Conservation (phyloP, 169 alveolate genomes). For the Cardiosporidium cionae region DNA sequence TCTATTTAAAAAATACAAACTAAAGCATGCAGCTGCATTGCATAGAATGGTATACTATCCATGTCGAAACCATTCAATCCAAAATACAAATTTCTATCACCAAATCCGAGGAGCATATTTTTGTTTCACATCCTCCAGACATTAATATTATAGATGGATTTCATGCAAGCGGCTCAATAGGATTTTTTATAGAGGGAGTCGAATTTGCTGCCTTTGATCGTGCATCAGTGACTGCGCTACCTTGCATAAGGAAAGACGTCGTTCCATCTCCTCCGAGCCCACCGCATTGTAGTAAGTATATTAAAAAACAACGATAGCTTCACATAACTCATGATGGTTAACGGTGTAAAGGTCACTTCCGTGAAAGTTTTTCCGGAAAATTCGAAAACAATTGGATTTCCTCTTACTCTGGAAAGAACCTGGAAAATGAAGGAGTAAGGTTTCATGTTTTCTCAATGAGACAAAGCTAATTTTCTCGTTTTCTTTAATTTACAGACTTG, state of each 20-base stretch:
- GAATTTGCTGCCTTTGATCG: conserved; percentile 52
- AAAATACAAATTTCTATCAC: conserved; percentile 35
- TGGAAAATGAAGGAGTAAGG: too few relatives aligned
- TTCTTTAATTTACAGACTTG: conserved; percentile 22
- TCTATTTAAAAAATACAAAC: conserved; percentile 21
- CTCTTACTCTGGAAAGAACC: conserved; percentile 17
- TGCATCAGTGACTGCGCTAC: conserved; percentile 53
- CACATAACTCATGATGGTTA: not conserved
- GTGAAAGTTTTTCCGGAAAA: conserved; percentile 9
- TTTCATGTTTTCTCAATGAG: too few relatives aligned
- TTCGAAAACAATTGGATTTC: not conserved
- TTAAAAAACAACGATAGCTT: too few relatives aligned
- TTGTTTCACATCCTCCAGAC: conserved; percentile 45
- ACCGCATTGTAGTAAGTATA: conserved; percentile 58
- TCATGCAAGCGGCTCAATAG: conserved; percentile 59
- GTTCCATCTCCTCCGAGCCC: conserved; percentile 54
- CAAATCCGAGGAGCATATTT: conserved; percentile 42
- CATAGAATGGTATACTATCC: not conserved
- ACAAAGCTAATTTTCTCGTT: not conserved
- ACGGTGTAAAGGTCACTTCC: not conserved
- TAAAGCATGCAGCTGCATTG: not conserved
- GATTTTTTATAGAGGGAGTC: conserved; percentile 57
- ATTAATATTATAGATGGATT: conserved; percentile 60
- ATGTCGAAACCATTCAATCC: conserved; percentile 49
- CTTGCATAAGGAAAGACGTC: conserved; percentile 51